A percentile compares a stretch with the other conserved stretches of the same genome.
These are phyloP conservation scores for Clonostachys sp. DNA, from an alignment of 2,329 filamentous ascomycete genomes.

Conservation along the genomic window DNA sequence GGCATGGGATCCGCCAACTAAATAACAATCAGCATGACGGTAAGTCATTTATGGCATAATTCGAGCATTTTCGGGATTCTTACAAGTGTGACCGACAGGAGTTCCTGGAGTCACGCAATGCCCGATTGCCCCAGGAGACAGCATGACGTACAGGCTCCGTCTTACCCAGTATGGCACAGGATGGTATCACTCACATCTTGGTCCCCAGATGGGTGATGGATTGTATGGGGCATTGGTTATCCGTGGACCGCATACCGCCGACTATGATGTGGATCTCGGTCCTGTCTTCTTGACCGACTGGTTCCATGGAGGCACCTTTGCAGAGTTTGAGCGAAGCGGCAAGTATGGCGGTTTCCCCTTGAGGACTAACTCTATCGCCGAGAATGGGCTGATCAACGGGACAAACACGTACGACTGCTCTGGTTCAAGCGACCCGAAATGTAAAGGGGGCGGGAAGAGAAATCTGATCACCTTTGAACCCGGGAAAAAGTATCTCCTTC, in stretches of 20 bases:
- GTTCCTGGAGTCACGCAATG: slow-evolving; percentile 52
- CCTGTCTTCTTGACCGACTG: slow-evolving; percentile 55
- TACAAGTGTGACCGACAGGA: no score
- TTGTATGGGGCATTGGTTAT: slow-evolving; percentile 30
- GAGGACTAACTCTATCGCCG: slow-evolving; percentile 24
- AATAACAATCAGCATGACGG: slow-evolving; percentile 51
- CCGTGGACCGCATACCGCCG: slow-evolving; percentile 50
- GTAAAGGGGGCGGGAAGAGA: slow-evolving; percentile 19
- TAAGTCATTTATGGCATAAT: no score
- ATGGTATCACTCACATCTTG: slow-evolving; percentile 57
- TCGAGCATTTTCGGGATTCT: no score
- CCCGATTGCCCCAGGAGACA: slow-evolving; percentile 8
- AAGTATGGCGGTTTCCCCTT: slow-evolving; percentile 13
- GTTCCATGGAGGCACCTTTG: slow-evolving; percentile 35
- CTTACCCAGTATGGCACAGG: slow-evolving; percentile 53
- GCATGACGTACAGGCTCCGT: slow-evolving; percentile 43
- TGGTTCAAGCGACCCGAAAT: no score
- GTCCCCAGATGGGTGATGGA: slow-evolving; percentile 27
- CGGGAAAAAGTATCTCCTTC: slow-evolving; percentile 38
- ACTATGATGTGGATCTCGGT: slow-evolving; percentile 62
- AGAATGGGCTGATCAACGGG: slow-evolving; percentile 41
- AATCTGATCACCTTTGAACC: slow-evolving; percentile 29
- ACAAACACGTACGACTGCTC: slow-evolving; percentile 24
- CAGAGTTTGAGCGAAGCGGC: slow-evolving; percentile 14
- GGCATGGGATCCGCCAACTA: slow-evolving; percentile 56